Conservation (phyloP, 2,329 filamentous ascomycete species). For the Albophoma yamanashiensis region DNA sequence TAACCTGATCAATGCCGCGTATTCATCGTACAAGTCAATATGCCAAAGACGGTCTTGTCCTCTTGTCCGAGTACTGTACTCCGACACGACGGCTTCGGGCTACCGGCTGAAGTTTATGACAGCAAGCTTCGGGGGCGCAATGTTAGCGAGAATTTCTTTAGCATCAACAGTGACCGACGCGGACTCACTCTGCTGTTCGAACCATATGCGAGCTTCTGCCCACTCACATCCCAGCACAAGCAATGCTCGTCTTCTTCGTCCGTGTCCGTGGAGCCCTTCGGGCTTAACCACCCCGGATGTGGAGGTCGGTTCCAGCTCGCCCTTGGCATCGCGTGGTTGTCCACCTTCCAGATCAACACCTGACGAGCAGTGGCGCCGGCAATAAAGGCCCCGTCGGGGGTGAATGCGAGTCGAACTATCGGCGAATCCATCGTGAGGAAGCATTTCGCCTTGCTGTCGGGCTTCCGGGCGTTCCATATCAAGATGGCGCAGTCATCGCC, state of each 20-base stretch:
- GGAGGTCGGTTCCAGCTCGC: slow-evolving; percentile 48
- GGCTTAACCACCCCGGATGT: slow-evolving; percentile 48
- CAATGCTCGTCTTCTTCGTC: slow-evolving; percentile 53
- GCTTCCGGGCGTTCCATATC: slow-evolving; percentile 48
- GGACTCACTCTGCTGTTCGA: slow-evolving; percentile 49
- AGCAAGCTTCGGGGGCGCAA: slow-evolving; percentile 26
- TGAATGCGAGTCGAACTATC: slow-evolving; percentile 50
- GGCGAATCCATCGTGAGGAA: slow-evolving; percentile 50
- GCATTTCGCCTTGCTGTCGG: slow-evolving; percentile 44
- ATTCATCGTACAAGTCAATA: not conserved
- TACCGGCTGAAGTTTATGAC: slow-evolving; percentile 39
- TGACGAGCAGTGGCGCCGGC: slow-evolving; percentile 48
- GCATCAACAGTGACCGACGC: not conserved
- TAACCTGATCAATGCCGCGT: not conserved
- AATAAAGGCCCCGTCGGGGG: slow-evolving; percentile 52
- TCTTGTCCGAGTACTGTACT: not conserved
- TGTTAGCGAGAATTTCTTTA: not conserved
- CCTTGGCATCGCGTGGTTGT: slow-evolving; percentile 44
- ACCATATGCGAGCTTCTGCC: slow-evolving; percentile 52
- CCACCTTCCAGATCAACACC: slow-evolving; percentile 56
- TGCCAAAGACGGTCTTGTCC: not conserved
- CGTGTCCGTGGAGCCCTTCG: slow-evolving; percentile 37
- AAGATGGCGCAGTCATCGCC: slow-evolving; percentile 52
- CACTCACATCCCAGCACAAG: slow-evolving; percentile 50
- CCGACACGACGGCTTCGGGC: not conserved